Evolutionary conservation across 257 asterid species (phyloP).

Genomic region (Anisodus acutangulus): DNA sequence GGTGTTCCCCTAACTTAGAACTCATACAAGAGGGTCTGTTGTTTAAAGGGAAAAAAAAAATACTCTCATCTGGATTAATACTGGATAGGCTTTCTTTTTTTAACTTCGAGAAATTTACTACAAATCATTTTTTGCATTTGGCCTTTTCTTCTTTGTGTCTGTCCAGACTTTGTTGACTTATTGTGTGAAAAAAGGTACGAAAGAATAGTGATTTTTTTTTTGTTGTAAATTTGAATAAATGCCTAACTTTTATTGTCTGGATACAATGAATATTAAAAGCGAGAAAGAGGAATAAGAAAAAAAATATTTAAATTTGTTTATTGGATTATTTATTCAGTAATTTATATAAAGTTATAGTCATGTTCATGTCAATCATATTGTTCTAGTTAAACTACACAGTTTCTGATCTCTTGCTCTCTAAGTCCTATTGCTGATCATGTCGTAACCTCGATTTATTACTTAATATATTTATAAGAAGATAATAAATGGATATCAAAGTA

Average conservation of each 20-base stretch:
- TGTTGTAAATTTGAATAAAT: background rate
- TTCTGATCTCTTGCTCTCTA: slow-evolving; percentile 20
- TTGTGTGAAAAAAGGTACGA: background rate
- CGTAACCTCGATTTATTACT: slow-evolving; percentile 5
- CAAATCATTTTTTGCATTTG: background rate
- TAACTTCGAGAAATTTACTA: background rate
- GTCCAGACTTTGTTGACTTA: background rate
- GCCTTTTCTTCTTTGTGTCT: background rate
- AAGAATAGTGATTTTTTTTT: background rate
- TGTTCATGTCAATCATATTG: slow-evolving; percentile 1
- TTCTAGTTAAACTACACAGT: slow-evolving; percentile 1
- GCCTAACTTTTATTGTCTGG: background rate
- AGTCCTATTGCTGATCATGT: slow-evolving; percentile 28
- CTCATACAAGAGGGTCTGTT: background rate
- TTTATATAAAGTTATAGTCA: background rate
- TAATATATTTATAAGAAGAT: slow-evolving; percentile 10
- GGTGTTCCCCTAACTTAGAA: background rate
- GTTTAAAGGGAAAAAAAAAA: background rate
- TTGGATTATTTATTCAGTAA: background rate
- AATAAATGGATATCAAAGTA: background rate
- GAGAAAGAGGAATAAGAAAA: background rate
- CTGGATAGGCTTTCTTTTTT: background rate
- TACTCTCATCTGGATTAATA: background rate
- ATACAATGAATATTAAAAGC: background rate
- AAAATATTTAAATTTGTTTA: background rate